Evolutionary conservation across 2,329 filamentous ascomycete genomes (phyloP).

Genomic region (Xylariales sp.): DNA sequence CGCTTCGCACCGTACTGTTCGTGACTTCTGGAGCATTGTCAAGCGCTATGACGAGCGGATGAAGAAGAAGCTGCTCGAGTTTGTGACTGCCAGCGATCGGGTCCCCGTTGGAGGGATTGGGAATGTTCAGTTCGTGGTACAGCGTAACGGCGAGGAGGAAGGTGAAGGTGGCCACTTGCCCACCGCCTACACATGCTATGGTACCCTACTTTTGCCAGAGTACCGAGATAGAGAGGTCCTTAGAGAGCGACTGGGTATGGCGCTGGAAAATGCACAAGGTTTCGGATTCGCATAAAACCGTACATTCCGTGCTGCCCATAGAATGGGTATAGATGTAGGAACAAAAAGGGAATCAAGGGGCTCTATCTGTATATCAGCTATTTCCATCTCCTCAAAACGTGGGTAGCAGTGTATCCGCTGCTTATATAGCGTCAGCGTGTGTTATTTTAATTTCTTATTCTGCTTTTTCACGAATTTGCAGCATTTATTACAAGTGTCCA

Average conservation of each 20-base stretch:
- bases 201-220: conserved; percentile 78
- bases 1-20: conserved; percentile 62
- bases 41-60: conserved; percentile 62
- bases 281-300: conserved; percentile 72
- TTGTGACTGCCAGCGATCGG: conserved; percentile 89
- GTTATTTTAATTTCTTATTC: too few species aligned
- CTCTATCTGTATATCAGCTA: too few species aligned
- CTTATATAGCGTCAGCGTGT: too few species aligned
- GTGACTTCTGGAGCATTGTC: conserved; percentile 82
- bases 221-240: conserved; percentile 70
- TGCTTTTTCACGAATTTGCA: too few species aligned
- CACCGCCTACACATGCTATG: conserved; percentile 90
- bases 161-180: conserved; percentile 59
- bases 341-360: too few species aligned
- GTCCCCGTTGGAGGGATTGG: conserved; percentile 82
- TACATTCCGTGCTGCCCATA: background rate
- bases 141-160: conserved; percentile 66
- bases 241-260: conserved; percentile 72
- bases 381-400: too few species aligned
- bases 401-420: too few species aligned
- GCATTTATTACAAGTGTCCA: too few species aligned
- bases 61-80: conserved; percentile 77
- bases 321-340: background rate
- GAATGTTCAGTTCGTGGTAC: conserved; percentile 78
- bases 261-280: conserved; percentile 81